Conservation (phyloP, 768 basidiomycete genomes). For the Fistulinella prunicolor region DNA sequence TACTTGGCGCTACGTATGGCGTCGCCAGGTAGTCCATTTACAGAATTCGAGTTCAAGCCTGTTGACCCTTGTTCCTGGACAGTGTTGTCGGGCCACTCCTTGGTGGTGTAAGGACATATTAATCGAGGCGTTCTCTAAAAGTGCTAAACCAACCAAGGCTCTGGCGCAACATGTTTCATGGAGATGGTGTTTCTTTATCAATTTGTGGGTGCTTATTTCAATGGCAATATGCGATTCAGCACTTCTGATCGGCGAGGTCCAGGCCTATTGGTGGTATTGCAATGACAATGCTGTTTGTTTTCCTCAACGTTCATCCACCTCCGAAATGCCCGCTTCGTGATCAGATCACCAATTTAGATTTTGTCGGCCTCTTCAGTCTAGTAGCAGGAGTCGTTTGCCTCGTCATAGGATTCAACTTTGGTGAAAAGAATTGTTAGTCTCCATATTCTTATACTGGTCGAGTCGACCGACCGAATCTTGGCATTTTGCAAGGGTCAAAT, state of each 20-base stretch:
- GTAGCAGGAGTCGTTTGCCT: slow-evolving; percentile 64
- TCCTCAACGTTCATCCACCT: slow-evolving; percentile 73
- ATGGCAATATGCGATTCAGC: not conserved
- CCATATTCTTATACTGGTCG: not conserved
- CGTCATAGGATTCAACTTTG: slow-evolving; percentile 67
- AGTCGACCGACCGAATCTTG: not conserved
- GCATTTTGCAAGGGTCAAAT: slow-evolving; percentile 44
- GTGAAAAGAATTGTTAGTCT: slow-evolving; percentile 60
- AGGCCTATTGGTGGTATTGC: slow-evolving; percentile 73
- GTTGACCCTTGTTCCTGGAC: slow-evolving; percentile 1
- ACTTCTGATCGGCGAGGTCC: not conserved
- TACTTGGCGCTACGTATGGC: slow-evolving; percentile 81
- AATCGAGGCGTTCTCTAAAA: not conserved
- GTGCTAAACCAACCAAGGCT: slow-evolving; percentile 36
- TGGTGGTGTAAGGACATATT: slow-evolving; percentile 61
- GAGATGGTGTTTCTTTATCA: slow-evolving; percentile 84
- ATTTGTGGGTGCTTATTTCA: slow-evolving; percentile 45
- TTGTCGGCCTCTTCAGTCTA: slow-evolving; percentile 59
- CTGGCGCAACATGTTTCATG: slow-evolving; percentile 73
- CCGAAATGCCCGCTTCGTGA: slow-evolving; percentile 53
- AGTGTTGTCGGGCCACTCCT: slow-evolving; percentile 76
- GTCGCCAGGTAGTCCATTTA: slow-evolving; percentile 41
- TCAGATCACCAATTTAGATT: slow-evolving; percentile 66
- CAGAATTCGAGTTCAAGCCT: not conserved
- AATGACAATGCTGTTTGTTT: slow-evolving; percentile 58